Conservation (phyloP, 1,139 yeast species). For the Yamadazyma oceani region DNA sequence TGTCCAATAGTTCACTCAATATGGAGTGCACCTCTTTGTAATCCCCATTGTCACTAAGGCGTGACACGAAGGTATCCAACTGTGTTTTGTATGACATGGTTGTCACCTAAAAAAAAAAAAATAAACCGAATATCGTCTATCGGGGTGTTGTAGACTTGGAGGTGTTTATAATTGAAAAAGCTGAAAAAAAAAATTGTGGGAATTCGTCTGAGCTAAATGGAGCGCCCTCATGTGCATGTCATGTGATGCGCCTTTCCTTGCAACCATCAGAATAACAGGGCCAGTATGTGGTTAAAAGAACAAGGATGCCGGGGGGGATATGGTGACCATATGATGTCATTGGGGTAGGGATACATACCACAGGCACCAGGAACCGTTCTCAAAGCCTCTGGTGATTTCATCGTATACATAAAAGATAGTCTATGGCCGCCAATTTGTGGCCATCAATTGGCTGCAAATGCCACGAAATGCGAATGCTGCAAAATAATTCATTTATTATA, state of each 20-base stretch:
- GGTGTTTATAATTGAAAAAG: not conserved
- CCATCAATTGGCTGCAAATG: no score
- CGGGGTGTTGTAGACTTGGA: not conserved
- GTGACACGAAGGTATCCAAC: conserved; percentile 59
- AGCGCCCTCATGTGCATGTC: conserved; percentile 13
- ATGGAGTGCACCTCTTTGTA: conserved; percentile 61
- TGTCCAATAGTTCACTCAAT: conserved; percentile 80
- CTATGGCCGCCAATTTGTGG: no score
- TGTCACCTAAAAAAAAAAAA: conserved; percentile 2
- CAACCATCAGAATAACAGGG: no score
- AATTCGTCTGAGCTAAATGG: conserved; percentile 6
- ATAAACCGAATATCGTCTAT: not conserved
- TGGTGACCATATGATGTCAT: no score
- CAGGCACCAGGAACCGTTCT: no score
- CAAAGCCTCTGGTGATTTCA: no score
- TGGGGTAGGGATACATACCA: no score
- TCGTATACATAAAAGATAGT: not conserved
- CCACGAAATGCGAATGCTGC: not conserved
- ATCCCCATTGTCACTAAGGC: conserved; percentile 58
- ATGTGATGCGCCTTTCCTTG: conserved; percentile 7
- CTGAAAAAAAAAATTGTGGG: conserved; percentile 13
- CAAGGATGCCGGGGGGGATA: no score
- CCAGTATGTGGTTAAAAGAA: no score
- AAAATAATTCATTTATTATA: not conserved
- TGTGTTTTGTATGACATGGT: conserved; percentile 49